phyloP scores from a whole-genome alignment of 1,139 yeast species.

The Yamadazyma buinensis region DNA sequence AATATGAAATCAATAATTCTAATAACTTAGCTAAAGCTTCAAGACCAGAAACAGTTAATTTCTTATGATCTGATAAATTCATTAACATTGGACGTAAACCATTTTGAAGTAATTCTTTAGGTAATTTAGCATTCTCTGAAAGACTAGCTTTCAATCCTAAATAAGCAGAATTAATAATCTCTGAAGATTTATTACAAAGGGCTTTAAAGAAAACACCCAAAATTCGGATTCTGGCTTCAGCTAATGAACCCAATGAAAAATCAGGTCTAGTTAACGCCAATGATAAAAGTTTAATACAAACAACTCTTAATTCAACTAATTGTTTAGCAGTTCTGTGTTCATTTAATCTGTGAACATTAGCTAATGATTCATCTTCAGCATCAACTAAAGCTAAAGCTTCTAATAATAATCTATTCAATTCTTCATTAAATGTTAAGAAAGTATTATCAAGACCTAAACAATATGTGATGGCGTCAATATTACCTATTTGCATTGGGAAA shows the following conservation, averaged over 20 bases:
- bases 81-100: constrained; percentile 93
- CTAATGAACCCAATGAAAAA: constrained; percentile 71
- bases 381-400: constrained; percentile 95
- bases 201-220: constrained; percentile 95
- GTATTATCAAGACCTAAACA: constrained; percentile 80
- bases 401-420: constrained; percentile 72
- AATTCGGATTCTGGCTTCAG: constrained; percentile 79
- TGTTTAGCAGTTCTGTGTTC: constrained; percentile 90
- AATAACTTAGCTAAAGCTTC: constrained; percentile 87
- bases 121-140: constrained; percentile 82
- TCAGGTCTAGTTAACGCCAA: constrained; percentile 81
- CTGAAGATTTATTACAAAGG: constrained; percentile 77
- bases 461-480: constrained; percentile 92
- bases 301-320: constrained; percentile 79
- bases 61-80: constrained; percentile 91
- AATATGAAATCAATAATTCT: constrained; percentile 84
- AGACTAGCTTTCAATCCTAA: constrained; percentile 80
- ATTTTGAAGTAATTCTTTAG: constrained; percentile 87
- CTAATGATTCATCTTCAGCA: constrained; percentile 94
- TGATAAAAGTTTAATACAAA: constrained; percentile 80
- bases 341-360: constrained; percentile 78
- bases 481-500: constrained; percentile 98
- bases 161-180: constrained; percentile 91
- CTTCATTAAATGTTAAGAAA: constrained; percentile 84
- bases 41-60: constrained; percentile 82